These are phyloP conservation scores for Sclerotinia glacialis DNA, from an alignment of 2,329 filamentous ascomycete species.

Conservation along the genomic window DNA sequence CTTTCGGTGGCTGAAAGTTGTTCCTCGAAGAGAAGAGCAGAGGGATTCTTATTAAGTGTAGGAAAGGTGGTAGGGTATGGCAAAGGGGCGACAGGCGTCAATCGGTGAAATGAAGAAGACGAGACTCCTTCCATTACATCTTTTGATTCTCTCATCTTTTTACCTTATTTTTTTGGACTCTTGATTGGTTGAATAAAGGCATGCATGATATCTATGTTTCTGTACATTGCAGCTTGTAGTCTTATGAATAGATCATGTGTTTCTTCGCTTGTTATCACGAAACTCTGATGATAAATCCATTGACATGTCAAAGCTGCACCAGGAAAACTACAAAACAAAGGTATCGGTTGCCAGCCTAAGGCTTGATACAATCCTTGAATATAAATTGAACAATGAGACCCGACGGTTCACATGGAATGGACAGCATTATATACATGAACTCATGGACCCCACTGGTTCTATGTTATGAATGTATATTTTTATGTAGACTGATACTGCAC, in stretches of 20 bases:
- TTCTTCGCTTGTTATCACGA: not conserved
- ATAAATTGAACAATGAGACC: too few species aligned
- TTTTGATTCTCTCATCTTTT: constrained; percentile 17
- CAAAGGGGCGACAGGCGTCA: constrained; percentile 15
- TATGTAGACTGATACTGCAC: not conserved
- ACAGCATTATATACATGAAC: not conserved
- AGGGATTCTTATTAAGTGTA: constrained; percentile 5
- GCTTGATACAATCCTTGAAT: not conserved
- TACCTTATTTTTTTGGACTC: constrained; percentile 19
- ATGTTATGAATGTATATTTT: not conserved
- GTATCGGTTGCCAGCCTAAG: not conserved
- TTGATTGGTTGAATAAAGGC: constrained; percentile 25
- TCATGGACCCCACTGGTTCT: not conserved
- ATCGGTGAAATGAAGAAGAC: constrained; percentile 1
- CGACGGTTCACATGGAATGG: not conserved
- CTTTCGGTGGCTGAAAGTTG: constrained; percentile 4
- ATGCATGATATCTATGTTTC: constrained; percentile 26
- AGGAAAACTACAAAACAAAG: not conserved
- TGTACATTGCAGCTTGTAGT: constrained; percentile 37
- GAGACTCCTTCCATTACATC: constrained; percentile 3
- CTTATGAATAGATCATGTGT: constrained; percentile 36
- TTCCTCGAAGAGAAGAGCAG: constrained; percentile 17
- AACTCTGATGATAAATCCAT: not conserved
- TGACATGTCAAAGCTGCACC: not conserved
- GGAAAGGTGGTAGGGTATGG: constrained; percentile 3